Percentiles rank a stretch among this genome's conserved stretches.
phyloP scores from a whole-genome alignment of 495 filamentous ascomycete species.

The Bacidia gigantensis region DNA sequence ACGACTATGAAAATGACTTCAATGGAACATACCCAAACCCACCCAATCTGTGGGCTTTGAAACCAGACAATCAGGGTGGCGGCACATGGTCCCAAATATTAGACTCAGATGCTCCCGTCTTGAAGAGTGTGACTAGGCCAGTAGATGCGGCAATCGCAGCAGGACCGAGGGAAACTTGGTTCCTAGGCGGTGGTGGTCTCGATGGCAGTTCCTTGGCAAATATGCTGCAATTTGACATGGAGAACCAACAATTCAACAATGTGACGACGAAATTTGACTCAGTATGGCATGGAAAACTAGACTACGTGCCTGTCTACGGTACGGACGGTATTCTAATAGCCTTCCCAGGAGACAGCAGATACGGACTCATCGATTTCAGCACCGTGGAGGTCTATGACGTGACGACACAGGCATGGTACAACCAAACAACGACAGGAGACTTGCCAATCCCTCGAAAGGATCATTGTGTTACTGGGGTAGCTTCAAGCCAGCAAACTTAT shows the following conservation, averaged over 20 bases:
- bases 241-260: neutral
- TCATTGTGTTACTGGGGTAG: constrained; percentile 8
- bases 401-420: constrained; percentile 6
- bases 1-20: constrained; percentile 2
- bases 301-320: constrained; percentile 11
- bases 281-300: neutral
- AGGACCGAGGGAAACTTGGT: neutral
- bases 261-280: neutral
- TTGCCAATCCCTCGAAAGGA: neutral
- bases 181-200: constrained; percentile 4
- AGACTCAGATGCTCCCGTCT: neutral
- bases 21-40: neutral
- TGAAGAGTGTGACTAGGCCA: neutral
- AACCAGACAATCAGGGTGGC: neutral
- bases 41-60: neutral
- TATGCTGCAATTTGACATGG: constrained; percentile 4
- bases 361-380: neutral
- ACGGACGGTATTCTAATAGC: constrained; percentile 7
- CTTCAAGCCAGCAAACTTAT: constrained; percentile 7
- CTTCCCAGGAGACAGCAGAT: constrained; percentile 3
- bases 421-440: constrained; percentile 14
- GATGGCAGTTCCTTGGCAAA: neutral
- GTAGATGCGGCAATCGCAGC: neutral
- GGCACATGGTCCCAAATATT: neutral
- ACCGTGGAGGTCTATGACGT: constrained; percentile 9